Evolutionary conservation across 2,329 filamentous ascomycete genomes (phyloP).

Genomic region (Myriosclerotinia curreyana): DNA sequence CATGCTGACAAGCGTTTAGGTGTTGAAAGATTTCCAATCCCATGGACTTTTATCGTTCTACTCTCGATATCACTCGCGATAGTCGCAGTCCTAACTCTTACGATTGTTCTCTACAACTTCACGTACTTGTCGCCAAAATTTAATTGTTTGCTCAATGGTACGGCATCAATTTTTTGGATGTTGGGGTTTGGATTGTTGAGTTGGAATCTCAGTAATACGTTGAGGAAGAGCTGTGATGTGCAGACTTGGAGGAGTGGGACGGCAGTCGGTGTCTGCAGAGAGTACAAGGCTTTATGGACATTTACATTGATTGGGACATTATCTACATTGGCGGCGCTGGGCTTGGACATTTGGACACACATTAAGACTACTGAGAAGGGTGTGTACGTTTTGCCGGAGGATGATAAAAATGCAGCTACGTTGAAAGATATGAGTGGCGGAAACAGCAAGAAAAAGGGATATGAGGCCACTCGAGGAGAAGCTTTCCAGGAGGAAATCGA

Average conservation of each 20-base stretch:
- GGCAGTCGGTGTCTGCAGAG: conserved; percentile 33
- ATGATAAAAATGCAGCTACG: conserved; percentile 30
- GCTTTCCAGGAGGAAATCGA: conserved; percentile 25
- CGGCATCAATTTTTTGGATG: conserved; percentile 31
- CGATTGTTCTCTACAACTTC: conserved; percentile 37
- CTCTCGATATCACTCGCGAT: conserved; percentile 32
- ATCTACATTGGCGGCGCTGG: conserved; percentile 32
- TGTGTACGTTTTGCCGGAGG: conserved; percentile 33
- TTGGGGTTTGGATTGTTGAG: conserved; percentile 34
- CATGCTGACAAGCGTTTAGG: conserved; percentile 22
- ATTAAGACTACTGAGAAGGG: conserved; percentile 28
- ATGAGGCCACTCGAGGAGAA: conserved; percentile 23
- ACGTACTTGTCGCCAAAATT: conserved; percentile 36
- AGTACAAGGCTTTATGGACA: conserved; percentile 37
- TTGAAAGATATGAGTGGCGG: conserved; percentile 27
- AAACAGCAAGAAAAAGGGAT: conserved; percentile 25
- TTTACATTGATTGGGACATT: conserved; percentile 35
- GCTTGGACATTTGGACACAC: conserved; percentile 32
- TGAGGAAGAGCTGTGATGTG: conserved; percentile 31
- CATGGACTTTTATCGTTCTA: conserved; percentile 37
- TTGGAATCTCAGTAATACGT: conserved; percentile 34
- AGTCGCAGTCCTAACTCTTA: conserved; percentile 29
- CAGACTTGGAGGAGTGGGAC: conserved; percentile 30
- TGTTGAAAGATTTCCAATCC: conserved; percentile 29
- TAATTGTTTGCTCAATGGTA: conserved; percentile 34